Conservation (phyloP, 177 flowering plant species). For the Vitis hybrid region DNA sequence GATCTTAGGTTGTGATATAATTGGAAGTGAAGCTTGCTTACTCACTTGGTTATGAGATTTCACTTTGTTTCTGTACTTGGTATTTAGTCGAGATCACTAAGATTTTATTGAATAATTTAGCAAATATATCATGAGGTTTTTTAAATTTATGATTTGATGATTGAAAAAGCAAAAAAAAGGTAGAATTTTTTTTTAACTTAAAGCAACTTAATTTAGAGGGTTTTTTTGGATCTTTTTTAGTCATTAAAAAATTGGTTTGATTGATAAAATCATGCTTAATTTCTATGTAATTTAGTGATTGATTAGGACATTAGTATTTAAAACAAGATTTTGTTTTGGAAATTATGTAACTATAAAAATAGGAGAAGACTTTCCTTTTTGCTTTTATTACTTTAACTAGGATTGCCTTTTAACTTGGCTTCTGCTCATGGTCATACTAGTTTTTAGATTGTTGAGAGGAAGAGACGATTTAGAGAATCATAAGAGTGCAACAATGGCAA, state of each 20-base stretch:
- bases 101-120: slow-evolving; percentile 13
- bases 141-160: slow-evolving; percentile 14
- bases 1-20: neutral
- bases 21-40: neutral
- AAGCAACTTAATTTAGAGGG: slow-evolving; percentile 26
- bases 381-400: neutral
- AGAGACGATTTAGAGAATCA: too few species aligned
- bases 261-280: slow-evolving; percentile 16
- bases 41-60: slow-evolving; percentile 7
- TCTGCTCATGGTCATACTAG: too few species aligned
- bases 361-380: neutral
- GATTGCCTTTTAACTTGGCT: slow-evolving; percentile 16
- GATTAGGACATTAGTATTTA: slow-evolving; percentile 20
- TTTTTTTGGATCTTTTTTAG: slow-evolving; percentile 15
- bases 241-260: slow-evolving; percentile 41
- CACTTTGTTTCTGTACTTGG: slow-evolving; percentile 5
- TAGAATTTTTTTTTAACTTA: slow-evolving; percentile 11
- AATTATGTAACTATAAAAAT: slow-evolving; percentile 5
- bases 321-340: slow-evolving; percentile 16
- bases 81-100: neutral
- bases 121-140: slow-evolving; percentile 25
- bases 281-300: slow-evolving; percentile 23
- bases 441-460: too few species aligned
- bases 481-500: neutral
- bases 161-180: slow-evolving; percentile 21